Evolutionary conservation across 2,329 filamentous ascomycete species (phyloP).

Genomic region (Diplocarpon rosae): DNA sequence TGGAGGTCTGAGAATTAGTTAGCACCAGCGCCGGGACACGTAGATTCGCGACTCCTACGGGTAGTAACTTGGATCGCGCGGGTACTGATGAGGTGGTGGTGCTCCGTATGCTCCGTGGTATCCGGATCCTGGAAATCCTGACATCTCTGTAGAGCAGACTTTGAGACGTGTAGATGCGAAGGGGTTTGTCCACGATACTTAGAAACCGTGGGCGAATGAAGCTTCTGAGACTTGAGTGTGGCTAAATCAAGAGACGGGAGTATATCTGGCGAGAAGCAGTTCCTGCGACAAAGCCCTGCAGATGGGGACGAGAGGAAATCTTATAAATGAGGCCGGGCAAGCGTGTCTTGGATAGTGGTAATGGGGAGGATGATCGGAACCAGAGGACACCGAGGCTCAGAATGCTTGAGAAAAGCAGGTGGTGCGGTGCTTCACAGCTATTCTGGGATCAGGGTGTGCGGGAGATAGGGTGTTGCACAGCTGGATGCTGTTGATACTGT

Average conservation of each 20-base stretch:
- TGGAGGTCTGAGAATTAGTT: slow-evolving; percentile 19
- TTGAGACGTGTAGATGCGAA: no score
- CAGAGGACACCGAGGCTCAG: slow-evolving; percentile 3
- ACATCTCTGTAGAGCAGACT: slow-evolving; percentile 35
- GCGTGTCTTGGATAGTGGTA: slow-evolving; percentile 8
- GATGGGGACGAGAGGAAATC: slow-evolving; percentile 8
- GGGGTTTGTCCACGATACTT: no score
- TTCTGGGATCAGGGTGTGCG: neutral
- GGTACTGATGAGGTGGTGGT: slow-evolving; percentile 34
- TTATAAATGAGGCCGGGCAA: neutral
- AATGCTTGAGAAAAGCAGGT: slow-evolving; percentile 10
- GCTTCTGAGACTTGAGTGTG: slow-evolving; percentile 5
- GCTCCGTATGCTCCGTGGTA: slow-evolving; percentile 38
- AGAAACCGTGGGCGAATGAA: slow-evolving; percentile 3
- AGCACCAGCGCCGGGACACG: slow-evolving; percentile 22
- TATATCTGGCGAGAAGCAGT: slow-evolving; percentile 3
- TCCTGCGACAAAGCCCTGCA: slow-evolving; percentile 8
- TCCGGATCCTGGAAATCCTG: slow-evolving; percentile 46
- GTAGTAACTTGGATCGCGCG: slow-evolving; percentile 35
- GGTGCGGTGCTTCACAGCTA: slow-evolving; percentile 2
- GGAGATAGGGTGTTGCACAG: no score
- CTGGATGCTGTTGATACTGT: no score
- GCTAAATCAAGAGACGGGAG: neutral
- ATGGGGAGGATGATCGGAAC: slow-evolving; percentile 12
- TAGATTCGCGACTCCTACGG: slow-evolving; percentile 32